Evolutionary conservation across 768 basidiomycete genomes (phyloP).

Genomic region (Amanita exitialis): DNA sequence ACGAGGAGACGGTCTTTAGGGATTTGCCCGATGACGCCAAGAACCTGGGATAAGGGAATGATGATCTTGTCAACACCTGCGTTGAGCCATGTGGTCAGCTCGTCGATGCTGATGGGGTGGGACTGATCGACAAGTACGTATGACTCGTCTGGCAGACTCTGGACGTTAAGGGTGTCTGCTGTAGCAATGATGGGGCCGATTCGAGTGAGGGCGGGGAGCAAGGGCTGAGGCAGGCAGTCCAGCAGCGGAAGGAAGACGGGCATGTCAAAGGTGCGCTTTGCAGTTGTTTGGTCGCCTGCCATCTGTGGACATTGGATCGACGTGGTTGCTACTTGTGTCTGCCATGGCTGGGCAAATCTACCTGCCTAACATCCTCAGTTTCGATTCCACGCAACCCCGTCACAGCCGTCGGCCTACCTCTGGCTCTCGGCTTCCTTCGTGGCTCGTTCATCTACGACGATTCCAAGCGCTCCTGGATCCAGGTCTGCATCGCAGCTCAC

Average conservation of each 20-base stretch:
- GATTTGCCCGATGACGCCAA: conserved; percentile 55
- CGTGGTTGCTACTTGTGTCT: conserved; percentile 13
- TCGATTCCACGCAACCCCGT: conserved; percentile 46
- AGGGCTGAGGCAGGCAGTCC: conserved; percentile 33
- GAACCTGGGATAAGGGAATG: conserved; percentile 54
- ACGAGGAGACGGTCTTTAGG: conserved; percentile 68
- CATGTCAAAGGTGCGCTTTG: conserved; percentile 18
- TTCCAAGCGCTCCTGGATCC: conserved; percentile 47
- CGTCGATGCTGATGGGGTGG: conserved; percentile 35
- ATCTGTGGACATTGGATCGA: not conserved
- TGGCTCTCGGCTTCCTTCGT: conserved; percentile 43
- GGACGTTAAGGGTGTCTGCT: conserved; percentile 19
- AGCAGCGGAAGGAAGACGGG: conserved; percentile 52
- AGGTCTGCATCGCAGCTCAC: conserved; percentile 22
- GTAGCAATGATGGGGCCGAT: conserved; percentile 69
- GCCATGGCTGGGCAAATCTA: conserved; percentile 23
- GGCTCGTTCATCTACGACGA: conserved; percentile 37
- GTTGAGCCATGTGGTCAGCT: conserved; percentile 61
- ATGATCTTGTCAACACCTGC: conserved; percentile 75
- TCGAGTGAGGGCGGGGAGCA: conserved; percentile 55
- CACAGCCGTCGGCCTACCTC: conserved; percentile 48
- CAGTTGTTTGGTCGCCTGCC: not conserved
- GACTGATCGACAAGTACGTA: conserved; percentile 51
- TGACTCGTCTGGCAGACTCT: conserved; percentile 24
- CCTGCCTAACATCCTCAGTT: conserved; percentile 41